Evolutionary conservation across 1,284 basidiomycete genomes (phyloP).

Genomic region (Ganoderma resinaceum): DNA sequence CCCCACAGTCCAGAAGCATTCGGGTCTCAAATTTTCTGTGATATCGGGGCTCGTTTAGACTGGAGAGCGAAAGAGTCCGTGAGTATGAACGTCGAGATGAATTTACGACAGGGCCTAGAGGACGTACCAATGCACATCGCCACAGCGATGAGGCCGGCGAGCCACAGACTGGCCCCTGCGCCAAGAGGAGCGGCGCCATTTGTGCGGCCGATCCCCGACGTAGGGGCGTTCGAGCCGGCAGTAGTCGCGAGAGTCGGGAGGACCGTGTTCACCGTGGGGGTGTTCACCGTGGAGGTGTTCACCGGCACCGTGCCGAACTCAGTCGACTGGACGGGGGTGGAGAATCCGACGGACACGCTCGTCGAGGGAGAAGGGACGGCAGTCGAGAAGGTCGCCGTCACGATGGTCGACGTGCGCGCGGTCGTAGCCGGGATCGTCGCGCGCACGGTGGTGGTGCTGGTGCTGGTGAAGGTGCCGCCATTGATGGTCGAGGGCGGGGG

Average conservation of each 20-base stretch:
- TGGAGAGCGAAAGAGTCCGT: neutral
- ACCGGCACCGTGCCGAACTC: neutral
- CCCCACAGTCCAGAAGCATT: neutral
- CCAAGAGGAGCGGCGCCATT: neutral
- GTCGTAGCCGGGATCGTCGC: too few relatives aligned
- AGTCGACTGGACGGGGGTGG: neutral
- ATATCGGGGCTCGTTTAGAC: neutral
- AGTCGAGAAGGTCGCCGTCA: neutral
- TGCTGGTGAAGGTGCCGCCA: conserved; percentile 5
- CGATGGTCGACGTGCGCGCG: neutral
- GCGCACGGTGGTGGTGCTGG: neutral
- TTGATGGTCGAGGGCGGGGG: conserved; percentile 23
- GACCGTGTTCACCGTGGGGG: neutral
- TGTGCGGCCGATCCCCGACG: neutral
- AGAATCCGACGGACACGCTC: conserved; percentile 1
- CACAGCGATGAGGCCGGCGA: neutral
- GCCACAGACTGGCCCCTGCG: neutral
- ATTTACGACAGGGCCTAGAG: neutral
- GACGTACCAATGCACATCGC: neutral
- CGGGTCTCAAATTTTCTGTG: neutral
- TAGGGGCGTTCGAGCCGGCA: neutral
- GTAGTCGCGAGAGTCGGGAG: neutral
- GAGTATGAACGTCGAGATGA: too few relatives aligned
- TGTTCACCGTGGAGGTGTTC: neutral
- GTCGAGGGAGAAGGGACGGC: neutral